phyloP scores from a whole-genome alignment of 2,329 filamentous ascomycete genomes.

The Trichophyton equinum region DNA sequence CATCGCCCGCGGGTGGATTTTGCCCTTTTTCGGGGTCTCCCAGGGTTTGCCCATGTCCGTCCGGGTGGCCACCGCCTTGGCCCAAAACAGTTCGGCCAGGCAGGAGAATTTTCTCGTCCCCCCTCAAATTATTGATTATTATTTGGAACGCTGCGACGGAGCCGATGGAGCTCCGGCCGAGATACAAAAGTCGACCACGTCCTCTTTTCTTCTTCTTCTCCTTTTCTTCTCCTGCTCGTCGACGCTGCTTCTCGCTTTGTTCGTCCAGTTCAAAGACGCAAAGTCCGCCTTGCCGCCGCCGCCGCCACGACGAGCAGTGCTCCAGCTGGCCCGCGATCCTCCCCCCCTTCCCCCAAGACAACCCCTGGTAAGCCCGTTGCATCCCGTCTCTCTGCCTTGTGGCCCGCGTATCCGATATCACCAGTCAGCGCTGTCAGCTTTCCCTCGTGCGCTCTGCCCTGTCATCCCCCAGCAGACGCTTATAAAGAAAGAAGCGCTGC shows the following conservation, averaged over 20 bases:
- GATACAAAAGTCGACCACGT: background rate
- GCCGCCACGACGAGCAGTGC: too few species aligned
- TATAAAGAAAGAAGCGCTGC: conserved; percentile 3
- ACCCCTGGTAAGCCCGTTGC: background rate
- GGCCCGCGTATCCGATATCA: background rate
- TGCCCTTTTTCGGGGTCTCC: too few species aligned
- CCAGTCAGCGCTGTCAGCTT: background rate
- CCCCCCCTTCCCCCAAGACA: background rate
- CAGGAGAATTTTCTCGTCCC: too few species aligned
- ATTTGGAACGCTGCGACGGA: too few species aligned
- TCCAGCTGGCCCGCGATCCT: background rate
- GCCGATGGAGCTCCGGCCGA: too few species aligned
- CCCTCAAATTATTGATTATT: too few species aligned
- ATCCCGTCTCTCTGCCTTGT: background rate
- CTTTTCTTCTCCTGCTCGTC: background rate
- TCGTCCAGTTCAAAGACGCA: background rate
- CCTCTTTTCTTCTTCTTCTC: background rate
- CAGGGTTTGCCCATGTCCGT: background rate
- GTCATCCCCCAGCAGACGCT: background rate
- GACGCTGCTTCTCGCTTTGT: background rate
- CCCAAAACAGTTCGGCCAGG: too few species aligned
- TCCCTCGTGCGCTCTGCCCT: background rate
- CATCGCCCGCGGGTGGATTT: background rate
- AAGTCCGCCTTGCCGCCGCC: too few species aligned
- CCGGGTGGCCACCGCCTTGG: too few species aligned